Evolutionary conservation across 345 rosid genomes (phyloP), one percentile per base, ranked within the genome.

Genomic region (Carallia pectinifolia): DNA sequence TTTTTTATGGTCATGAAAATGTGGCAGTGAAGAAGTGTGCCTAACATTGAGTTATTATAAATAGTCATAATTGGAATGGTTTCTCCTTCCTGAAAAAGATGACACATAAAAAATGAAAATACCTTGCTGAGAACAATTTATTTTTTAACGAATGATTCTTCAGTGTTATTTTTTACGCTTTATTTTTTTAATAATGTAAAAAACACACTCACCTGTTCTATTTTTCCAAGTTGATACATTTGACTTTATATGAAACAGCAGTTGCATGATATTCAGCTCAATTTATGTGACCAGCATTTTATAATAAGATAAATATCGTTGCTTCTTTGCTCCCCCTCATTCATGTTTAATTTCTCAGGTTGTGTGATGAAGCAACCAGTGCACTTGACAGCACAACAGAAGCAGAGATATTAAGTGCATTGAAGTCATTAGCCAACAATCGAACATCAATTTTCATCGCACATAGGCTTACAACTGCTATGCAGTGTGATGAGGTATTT

Each of bases 361-460:
- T 96, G 69, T 96, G 99, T 77, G 99, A 96, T 79, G 99, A 92
- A 83, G 99, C 97, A 74, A 92, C 99, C 0, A 92, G 97, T 87
- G 97, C 99, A 30, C 88, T 96, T 63, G 99, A 96, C 79, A 96
- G 98, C 84, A 92, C 99, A 27, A 96, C 99, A 16, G 98, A 96
- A 80, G 97, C 99, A 56, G 95, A 86, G 87, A 92, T 96, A 84
- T 77, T 92, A 61, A 88, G 64, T 77, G 98, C 99, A 53, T 76
- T 96, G 72, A 96, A 84, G 81, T 86, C 94, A 34, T 80, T 92
- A n/a, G 91, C 98, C 53, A 88, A 62, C 71, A 87, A 92, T 66
- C 86, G 98, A 53, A 96, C 99, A 66, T 89, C 98, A 58, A 77
- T 96, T 71, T 96, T 96, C 80, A 80, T 96, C 62, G 99, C 99